Evolutionary conservation across 2,329 filamentous ascomycete species (phyloP).

Genomic region (Hymenoscyphus salicellus): DNA sequence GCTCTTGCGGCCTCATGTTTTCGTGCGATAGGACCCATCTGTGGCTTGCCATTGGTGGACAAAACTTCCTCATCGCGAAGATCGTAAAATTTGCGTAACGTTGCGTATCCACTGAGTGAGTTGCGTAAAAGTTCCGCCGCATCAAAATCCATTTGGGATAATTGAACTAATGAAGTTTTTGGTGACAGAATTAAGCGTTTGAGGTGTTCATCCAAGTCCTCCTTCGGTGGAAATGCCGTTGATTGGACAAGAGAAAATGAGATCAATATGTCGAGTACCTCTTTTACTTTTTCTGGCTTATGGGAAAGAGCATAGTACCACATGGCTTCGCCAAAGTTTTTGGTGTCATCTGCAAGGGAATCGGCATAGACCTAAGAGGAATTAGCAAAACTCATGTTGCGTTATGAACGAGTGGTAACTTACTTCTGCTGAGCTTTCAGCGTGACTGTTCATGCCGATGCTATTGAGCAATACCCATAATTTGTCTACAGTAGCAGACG

Average conservation of each 20-base stretch:
- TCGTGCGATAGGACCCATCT: slow-evolving; percentile 49
- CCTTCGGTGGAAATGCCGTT: slow-evolving; percentile 68
- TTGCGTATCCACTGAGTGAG: slow-evolving; percentile 88
- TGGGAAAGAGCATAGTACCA: slow-evolving; percentile 90
- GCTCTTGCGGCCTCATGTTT: slow-evolving; percentile 70
- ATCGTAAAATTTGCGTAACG: slow-evolving; percentile 84
- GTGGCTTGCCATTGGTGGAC: slow-evolving; percentile 40
- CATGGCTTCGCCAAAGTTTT: slow-evolving; percentile 80
- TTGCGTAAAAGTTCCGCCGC: slow-evolving; percentile 80
- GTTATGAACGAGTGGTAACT: slow-evolving; percentile 32
- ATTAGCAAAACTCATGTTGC: slow-evolving; percentile 23
- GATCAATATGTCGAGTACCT: slow-evolving; percentile 81
- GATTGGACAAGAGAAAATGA: slow-evolving; percentile 86
- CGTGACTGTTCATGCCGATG: slow-evolving; percentile 74
- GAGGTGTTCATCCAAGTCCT: slow-evolving; percentile 71
- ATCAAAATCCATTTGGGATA: slow-evolving; percentile 72
- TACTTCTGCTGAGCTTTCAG: slow-evolving; percentile 80
- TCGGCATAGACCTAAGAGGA: slow-evolving; percentile 76
- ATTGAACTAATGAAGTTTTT: slow-evolving; percentile 65
- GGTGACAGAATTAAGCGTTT: slow-evolving; percentile 68
- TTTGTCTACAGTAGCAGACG: slow-evolving; percentile 72
- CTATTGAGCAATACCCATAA: slow-evolving; percentile 75
- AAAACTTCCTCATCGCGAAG: slow-evolving; percentile 68
- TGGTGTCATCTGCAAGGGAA: slow-evolving; percentile 65
- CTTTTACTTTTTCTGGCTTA: slow-evolving; percentile 71